Evolutionary conservation across 1,284 basidiomycete species (phyloP), one percentile per base, ranked within the genome.

Genomic region (Moesziomyces aphidis): DNA sequence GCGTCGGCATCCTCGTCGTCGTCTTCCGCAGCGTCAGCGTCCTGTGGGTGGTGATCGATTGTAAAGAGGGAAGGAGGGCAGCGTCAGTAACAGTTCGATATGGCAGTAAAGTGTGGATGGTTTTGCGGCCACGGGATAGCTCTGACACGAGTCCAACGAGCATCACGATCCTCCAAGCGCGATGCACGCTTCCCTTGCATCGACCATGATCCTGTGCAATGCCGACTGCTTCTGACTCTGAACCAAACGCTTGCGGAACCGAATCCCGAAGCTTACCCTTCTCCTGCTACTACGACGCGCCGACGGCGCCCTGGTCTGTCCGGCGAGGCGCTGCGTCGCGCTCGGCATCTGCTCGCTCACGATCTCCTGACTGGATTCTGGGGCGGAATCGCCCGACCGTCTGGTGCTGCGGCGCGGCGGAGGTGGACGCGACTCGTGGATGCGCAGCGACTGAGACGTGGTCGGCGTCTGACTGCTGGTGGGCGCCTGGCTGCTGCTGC

Each of bases 1-100:
- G 58, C 53, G 5, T 72, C 69, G 43, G 56, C 63, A 22, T 77
- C 64, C 21, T 51, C 62, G 28, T 73, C 67, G 24, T 70, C 71
- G 31, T 70, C 70, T 44, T 56, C 58, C 9, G 59, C 59, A 22
- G 61, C 70, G n/a, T 63, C 57, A 8, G 46, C 60, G 31, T 73
- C 57, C 58, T 72, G 52, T 23, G 19, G 10, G 26, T 17, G 17
- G 5, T 10, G 19, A 34, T 34, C 23, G 28, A 13, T n/a, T 31
- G 9, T 3, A 15, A n/a, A n/a, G 31, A 34, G 17, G 15, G 34
- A 23, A 36, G 36, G 23, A 19, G 13, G 36, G 7, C 34, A 28
- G 46, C 43, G 51, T 68, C 59, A 68, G 59, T 58, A 42, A 17
- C 6, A 6, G 19, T 42, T 42, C 39, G 19, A 15, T 1, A 1